Evolutionary conservation across 805 yeast genomes (phyloP).

Genomic region (Candida sphagnicola): DNA sequence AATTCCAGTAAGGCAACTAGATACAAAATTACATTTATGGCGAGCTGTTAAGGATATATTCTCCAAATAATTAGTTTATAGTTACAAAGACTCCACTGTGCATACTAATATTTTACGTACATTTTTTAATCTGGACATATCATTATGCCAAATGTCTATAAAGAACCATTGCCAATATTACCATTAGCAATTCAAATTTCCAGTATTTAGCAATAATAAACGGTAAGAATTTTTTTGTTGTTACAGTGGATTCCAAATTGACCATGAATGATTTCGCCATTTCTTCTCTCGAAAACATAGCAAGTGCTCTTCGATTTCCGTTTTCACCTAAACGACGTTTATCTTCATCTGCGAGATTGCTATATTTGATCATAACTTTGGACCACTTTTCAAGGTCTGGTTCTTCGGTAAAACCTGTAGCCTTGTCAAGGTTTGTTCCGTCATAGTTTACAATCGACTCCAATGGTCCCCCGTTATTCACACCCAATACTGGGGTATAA

Average conservation of each 20-base stretch:
- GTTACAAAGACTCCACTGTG: no score
- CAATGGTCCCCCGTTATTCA: conserved; percentile 87
- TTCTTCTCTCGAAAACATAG: conserved; percentile 42
- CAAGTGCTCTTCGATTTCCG: conserved; percentile 33
- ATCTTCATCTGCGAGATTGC: conserved; percentile 14
- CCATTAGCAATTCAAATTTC: conserved; percentile 11
- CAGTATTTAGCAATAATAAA: conserved; percentile 5
- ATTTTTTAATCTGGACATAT: no score
- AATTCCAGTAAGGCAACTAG: conserved; percentile 11
- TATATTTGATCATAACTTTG: conserved; percentile 38
- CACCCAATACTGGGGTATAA: conserved; percentile 81
- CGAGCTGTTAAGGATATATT: conserved; percentile 26
- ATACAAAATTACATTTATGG: conserved; percentile 23
- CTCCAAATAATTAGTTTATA: conserved; percentile 7
- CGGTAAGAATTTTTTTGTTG: conserved; percentile 1
- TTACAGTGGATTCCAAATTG: conserved; percentile 9
- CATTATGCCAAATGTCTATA: conserved; percentile 1
- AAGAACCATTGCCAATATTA: conserved; percentile 7
- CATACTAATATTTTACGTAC: no score
- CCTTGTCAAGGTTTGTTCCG: conserved; percentile 24
- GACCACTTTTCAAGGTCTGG: conserved; percentile 54
- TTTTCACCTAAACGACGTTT: conserved; percentile 28
- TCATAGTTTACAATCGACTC: conserved; percentile 57
- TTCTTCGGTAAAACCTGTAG: conserved; percentile 63
- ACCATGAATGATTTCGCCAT: conserved; percentile 33